Evolutionary conservation across 257 asterid genomes (phyloP).

Genomic region (Lycium barbarum): DNA sequence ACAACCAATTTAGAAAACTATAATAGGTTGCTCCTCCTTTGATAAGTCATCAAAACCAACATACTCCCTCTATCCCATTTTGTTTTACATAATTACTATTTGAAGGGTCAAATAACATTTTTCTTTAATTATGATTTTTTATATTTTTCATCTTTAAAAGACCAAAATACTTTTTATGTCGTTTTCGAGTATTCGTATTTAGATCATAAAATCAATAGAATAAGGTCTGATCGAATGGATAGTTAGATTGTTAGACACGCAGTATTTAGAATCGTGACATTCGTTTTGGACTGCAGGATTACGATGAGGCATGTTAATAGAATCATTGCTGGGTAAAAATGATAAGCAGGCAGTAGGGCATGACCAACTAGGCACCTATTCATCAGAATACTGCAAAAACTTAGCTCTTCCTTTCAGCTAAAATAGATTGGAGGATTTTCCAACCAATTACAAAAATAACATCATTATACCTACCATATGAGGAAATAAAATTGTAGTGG

Average conservation of each 20-base stretch:
- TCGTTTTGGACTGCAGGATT: not conserved
- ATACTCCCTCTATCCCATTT: not conserved
- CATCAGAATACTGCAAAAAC: not conserved
- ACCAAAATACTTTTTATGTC: not conserved
- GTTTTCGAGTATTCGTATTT: not conserved
- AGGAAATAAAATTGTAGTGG: not conserved
- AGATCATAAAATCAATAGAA: constrained; percentile 6
- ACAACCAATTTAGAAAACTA: not conserved
- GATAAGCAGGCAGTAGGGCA: not conserved
- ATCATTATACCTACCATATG: not conserved
- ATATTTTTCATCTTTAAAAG: not conserved
- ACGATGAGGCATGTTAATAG: not conserved
- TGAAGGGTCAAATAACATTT: not conserved
- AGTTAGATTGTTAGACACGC: not conserved
- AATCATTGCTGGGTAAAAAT: not conserved
- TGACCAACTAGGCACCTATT: not conserved
- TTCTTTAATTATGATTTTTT: not conserved
- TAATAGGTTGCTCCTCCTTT: too few species aligned
- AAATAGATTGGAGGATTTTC: not conserved
- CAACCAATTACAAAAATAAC: not conserved
- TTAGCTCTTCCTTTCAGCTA: not conserved
- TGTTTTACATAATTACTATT: not conserved
- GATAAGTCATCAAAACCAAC: not conserved
- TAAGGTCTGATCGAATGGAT: constrained; percentile 5
- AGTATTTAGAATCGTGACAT: not conserved